phyloP scores from a whole-genome alignment of 192 early-diverging fungal species.

The Haplosporangium gracile region DNA sequence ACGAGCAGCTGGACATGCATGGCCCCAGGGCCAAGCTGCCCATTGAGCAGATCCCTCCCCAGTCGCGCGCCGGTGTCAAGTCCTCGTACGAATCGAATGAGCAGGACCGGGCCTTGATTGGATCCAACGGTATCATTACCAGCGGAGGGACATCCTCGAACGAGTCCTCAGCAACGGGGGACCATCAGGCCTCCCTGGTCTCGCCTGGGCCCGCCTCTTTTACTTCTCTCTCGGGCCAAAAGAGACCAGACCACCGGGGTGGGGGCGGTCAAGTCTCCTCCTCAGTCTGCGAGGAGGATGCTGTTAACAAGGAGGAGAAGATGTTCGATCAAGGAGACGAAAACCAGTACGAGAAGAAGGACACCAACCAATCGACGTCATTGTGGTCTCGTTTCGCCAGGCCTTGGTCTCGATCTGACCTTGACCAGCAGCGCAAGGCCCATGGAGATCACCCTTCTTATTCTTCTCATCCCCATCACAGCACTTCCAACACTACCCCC shows the following conservation, averaged over 20 bases:
- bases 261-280: neutral
- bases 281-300: neutral
- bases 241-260: constrained; percentile 12
- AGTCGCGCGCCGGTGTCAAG: constrained; percentile 41
- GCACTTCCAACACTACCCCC: neutral
- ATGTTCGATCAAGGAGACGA: neutral
- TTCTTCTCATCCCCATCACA: neutral
- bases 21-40: constrained; percentile 41
- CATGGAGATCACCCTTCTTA: neutral
- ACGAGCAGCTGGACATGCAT: constrained; percentile 48
- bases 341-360: neutral
- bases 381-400: constrained; percentile 20
- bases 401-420: constrained; percentile 4
- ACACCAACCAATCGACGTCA: constrained; percentile 19
- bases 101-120: constrained; percentile 21
- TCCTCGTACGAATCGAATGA: constrained; percentile 44
- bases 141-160: constrained; percentile 17
- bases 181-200: constrained; percentile 28
- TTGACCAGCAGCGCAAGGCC: neutral
- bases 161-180: neutral
- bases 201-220: constrained; percentile 25
- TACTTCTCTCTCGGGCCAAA: constrained; percentile 4
- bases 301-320: neutral
- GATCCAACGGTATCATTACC: constrained; percentile 45
- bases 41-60: constrained; percentile 41